These are phyloP conservation scores for Paecilomyces formosus DNA, from an alignment of 2,329 filamentous ascomycete species.

Conservation along the genomic window DNA sequence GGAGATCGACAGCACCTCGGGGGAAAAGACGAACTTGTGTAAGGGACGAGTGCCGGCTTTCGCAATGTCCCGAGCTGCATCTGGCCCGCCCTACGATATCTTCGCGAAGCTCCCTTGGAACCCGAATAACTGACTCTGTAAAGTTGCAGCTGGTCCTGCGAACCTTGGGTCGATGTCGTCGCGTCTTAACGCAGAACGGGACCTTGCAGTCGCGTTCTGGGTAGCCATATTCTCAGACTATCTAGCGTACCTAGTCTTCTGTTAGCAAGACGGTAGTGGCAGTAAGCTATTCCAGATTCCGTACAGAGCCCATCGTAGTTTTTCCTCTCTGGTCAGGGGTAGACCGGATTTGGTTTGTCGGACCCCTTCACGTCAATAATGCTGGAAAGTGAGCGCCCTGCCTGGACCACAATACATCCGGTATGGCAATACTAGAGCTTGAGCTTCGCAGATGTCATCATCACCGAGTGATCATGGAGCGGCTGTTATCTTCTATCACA, in stretches of 20 bases:
- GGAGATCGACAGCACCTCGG: background rate
- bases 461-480: background rate
- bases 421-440: background rate
- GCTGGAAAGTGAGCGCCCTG: background rate
- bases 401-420: background rate
- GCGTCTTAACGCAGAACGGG: background rate
- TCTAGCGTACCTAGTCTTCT: background rate
- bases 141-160: background rate
- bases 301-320: background rate
- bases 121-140: background rate
- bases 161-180: background rate
- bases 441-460: background rate
- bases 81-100: background rate
- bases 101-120: background rate
- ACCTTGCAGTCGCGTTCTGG: background rate
- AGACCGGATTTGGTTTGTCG: background rate
- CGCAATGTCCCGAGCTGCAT: background rate
- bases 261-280: background rate
- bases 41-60: background rate
- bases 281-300: background rate
- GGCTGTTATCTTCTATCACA: background rate
- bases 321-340: background rate
- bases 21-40: background rate
- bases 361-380: no score
- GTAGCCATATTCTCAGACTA: background rate